Evolutionary conservation across 768 basidiomycete genomes (phyloP), one percentile per base, ranked within the genome.

Genomic region (Leccinum aurantiacum): DNA sequence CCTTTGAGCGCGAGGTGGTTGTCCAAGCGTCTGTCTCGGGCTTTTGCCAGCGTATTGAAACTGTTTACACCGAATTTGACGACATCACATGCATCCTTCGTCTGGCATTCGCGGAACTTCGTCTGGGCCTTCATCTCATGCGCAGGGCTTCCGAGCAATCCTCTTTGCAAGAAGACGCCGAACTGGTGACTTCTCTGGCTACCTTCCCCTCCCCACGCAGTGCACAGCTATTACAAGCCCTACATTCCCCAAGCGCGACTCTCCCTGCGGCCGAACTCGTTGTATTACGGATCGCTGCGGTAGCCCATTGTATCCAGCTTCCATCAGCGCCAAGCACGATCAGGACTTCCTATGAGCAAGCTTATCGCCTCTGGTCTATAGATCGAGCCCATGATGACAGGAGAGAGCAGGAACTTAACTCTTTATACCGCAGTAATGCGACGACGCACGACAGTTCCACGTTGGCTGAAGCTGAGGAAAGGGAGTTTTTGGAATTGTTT

Each of bases 401-500:
- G 62, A 79, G 75, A n/a, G 82, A 84, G 33, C 80, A 82, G 25
- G 84, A 84, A 13, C 82, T 87, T 0, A 83, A 82, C 27, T 89
- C 90, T 22, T 75, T 98, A 3, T 99, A 98, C 77, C 87, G 89
- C 25, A 79, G 79, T 51, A 84, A 81, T 41, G 79, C 79, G 47
- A 69, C 80, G 25, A 79, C 84, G 14, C 75, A 90, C 51, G 76
- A 81, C 29, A 80, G 80, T 29, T 71, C 80, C 10, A 82, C 80
- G 13, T 95, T 95, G 60, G 84, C 83, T 5, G 90, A 93, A 66
- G 69, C 83, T 38, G 93, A 97, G 69, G 91, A 90, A 71, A 79
- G 80, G 62, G 97, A 98, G 65, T 93, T 98, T 67, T 75, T 87
- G 49, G 76, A 83, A 6, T 71, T 98, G 29, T 99, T 99, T 74